Conservation (phyloP, 73 alveolate species). For the Uronychia setigera region DNA sequence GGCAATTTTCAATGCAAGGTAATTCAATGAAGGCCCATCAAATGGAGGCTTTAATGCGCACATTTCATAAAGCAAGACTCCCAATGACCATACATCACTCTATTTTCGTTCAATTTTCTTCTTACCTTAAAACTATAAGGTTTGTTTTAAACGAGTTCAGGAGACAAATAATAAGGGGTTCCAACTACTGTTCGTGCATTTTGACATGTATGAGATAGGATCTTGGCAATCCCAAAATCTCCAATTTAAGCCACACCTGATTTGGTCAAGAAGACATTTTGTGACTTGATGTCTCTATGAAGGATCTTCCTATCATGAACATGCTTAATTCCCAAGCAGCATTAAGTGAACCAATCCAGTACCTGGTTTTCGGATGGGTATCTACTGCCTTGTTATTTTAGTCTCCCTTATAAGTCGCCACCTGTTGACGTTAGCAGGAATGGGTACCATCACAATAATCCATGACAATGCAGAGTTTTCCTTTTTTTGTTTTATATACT, state of each 20-base stretch:
- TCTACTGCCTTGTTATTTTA: slow-evolving; percentile 63
- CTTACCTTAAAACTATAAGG: slow-evolving; percentile 67
- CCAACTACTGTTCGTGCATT: slow-evolving; percentile 75
- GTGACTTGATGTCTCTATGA: slow-evolving; percentile 79
- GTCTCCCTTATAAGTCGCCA: slow-evolving; percentile 62
- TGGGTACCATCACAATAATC: slow-evolving; percentile 81
- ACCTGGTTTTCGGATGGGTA: slow-evolving; percentile 56
- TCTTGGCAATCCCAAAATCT: slow-evolving; percentile 78
- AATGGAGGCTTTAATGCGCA: slow-evolving; percentile 86
- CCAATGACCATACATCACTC: slow-evolving; percentile 76
- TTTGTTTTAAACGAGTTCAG: slow-evolving; percentile 72
- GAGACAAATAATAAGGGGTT: slow-evolving; percentile 80
- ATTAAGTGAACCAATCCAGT: slow-evolving; percentile 73
- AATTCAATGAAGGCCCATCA: slow-evolving; percentile 79
- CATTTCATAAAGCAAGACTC: slow-evolving; percentile 85
- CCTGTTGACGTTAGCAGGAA: slow-evolving; percentile 31
- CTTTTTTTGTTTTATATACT: slow-evolving; percentile 79
- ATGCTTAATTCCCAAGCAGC: slow-evolving; percentile 72
- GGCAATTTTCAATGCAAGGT: slow-evolving; percentile 82
- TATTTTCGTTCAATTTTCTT: not conserved
- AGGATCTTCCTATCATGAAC: slow-evolving; percentile 71
- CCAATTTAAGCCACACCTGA: slow-evolving; percentile 67
- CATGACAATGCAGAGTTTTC: slow-evolving; percentile 79
- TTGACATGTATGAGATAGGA: slow-evolving; percentile 55
- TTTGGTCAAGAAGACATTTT: slow-evolving; percentile 64